Percentiles rank a stretch among this genome's conserved stretches.
These are phyloP conservation scores for Scortechinia acanthostroma DNA, from an alignment of 2,329 filamentous ascomycete species.

Conservation along the genomic window DNA sequence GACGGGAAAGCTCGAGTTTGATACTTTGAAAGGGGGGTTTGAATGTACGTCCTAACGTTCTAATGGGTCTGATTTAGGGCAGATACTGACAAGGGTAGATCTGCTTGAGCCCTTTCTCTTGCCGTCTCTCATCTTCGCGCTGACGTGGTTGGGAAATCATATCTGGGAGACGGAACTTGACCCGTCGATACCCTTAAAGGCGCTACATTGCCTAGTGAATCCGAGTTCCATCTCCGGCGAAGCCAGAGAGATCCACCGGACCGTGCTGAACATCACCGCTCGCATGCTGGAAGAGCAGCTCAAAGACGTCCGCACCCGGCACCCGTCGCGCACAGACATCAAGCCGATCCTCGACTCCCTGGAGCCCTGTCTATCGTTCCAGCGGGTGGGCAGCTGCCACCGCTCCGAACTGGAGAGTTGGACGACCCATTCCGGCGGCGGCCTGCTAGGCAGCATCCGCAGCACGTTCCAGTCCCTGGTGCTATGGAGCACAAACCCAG, in stretches of 20 bases:
- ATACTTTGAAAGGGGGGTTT: conserved; percentile 51
- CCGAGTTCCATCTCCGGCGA: conserved; percentile 49
- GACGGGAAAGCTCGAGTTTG: conserved; percentile 41
- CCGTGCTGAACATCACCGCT: conserved; percentile 47
- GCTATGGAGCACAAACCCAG: conserved; percentile 38
- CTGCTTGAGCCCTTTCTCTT: conserved; percentile 56
- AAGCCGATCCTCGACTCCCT: conserved; percentile 41
- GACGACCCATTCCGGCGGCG: conserved; percentile 32
- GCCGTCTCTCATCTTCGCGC: conserved; percentile 48
- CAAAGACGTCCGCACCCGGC: conserved; percentile 35
- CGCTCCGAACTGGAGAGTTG: conserved; percentile 41
- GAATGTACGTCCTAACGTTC: conserved; percentile 38
- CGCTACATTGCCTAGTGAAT: conserved; percentile 46
- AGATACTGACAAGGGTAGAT: conserved; percentile 24
- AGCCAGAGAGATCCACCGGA: conserved; percentile 50
- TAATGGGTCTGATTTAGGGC: neutral
- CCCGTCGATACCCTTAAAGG: conserved; percentile 39
- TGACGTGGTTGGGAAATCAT: conserved; percentile 50
- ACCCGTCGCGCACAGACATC: conserved; percentile 39
- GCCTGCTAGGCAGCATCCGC: conserved; percentile 34
- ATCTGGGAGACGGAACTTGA: conserved; percentile 42
- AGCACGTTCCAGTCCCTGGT: conserved; percentile 40
- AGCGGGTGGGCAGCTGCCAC: conserved; percentile 32
- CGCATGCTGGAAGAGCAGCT: conserved; percentile 39
- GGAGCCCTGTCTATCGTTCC: conserved; percentile 37